Evolutionary conservation across 2,329 filamentous ascomycete species (phyloP).

Genomic region (Pochonia chlamydosporia): DNA sequence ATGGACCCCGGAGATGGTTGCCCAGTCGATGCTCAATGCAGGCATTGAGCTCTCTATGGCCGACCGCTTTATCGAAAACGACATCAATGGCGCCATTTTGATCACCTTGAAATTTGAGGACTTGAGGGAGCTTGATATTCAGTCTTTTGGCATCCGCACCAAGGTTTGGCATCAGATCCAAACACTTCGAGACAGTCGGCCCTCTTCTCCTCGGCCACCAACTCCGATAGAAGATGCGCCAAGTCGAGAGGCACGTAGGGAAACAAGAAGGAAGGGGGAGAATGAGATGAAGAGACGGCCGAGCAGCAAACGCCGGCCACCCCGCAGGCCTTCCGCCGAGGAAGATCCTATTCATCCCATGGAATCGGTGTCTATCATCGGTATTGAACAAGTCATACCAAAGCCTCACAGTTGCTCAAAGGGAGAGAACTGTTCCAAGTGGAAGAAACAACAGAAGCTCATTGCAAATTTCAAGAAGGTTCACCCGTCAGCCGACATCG

Average conservation of each 20-base stretch:
- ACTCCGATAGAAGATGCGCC: constrained; percentile 58
- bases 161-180: constrained; percentile 77
- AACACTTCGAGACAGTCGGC: constrained; percentile 53
- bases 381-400: constrained; percentile 82
- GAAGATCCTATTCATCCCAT: constrained; percentile 69
- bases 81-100: constrained; percentile 83
- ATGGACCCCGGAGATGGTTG: constrained; percentile 73
- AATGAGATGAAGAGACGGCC: constrained; percentile 29
- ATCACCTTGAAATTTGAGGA: constrained; percentile 91
- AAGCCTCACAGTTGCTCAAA: constrained; percentile 81
- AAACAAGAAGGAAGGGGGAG: constrained; percentile 34
- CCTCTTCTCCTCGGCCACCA: constrained; percentile 44
- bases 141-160: constrained; percentile 75
- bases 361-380: constrained; percentile 86
- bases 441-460: constrained; percentile 71
- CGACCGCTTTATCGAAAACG: constrained; percentile 82
- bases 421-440: constrained; percentile 80
- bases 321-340: constrained; percentile 35
- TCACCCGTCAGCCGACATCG: constrained; percentile 57
- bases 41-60: constrained; percentile 73
- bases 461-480: constrained; percentile 70
- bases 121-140: constrained; percentile 72
- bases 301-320: constrained; percentile 33
- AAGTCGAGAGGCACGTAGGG: constrained; percentile 43
- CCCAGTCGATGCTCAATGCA: constrained; percentile 78